Base-by-base conservation (phyloP, 176 grass and related monocot species). In the Aegilops longissima region DNA sequence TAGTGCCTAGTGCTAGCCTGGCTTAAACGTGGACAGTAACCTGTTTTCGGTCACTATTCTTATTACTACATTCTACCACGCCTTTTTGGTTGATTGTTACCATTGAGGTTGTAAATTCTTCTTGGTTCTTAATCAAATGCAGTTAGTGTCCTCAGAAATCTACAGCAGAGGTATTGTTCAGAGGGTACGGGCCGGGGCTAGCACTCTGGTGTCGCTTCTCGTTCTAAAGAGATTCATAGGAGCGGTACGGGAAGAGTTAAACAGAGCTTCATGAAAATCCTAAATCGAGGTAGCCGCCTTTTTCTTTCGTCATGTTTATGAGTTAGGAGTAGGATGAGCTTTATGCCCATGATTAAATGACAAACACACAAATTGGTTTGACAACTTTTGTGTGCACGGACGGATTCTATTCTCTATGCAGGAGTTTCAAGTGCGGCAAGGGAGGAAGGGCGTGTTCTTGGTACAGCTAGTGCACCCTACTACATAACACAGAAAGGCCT, bases 391-490 rank as follows among this genome's bases (percentile, higher is more conserved):
- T 34, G 5, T 7, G 21, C 70, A 11, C 31, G 71, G 35, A 35
- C 74, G 25, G 30, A 42, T 71, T 84, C 23, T 27, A 0, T 74
- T 73, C 70, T 39, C 20, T 67, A 63, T 92, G 33, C 84, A 95
- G 93, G 87, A 35, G 73, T 95, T 73, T 25, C 77, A 78, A 82
- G 52, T 82, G 85, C 89, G 11, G 27, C 79, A 59, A 90, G 17
- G 27, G 91, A 86, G 66, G 90, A 87, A 93, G 89, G 90, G 73
- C 89, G 77, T 47, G 73, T 84, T 89, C 89, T 95, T 88, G 89
- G 93, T 80, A 97, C 95, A 33, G 65, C 83, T 3, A 92, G 21
- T 77, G 89, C 91, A n/a, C 95, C 95, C 38, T 93, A 90, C 74
- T 87, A 97, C 77, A 87, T 95, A 17, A 77, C 89, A 39, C 87